A percentile compares a stretch with the other conserved stretches of the same genome.
Conservation (phyloP, 1,139 yeast species). For the Kodamaea plutei region DNA sequence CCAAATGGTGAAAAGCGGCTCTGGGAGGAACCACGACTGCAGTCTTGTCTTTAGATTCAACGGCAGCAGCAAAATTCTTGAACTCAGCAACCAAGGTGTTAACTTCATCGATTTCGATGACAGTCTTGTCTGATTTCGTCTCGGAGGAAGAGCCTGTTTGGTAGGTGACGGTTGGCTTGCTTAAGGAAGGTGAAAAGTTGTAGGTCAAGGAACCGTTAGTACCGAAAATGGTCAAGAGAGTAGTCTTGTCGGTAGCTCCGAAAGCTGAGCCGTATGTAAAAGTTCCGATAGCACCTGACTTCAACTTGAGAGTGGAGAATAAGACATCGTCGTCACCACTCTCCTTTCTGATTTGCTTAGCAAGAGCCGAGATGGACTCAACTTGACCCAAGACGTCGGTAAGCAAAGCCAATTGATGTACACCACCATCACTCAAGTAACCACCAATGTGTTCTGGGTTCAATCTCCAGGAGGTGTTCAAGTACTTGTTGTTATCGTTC, state of each 20-base stretch:
- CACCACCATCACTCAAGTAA: slow-evolving; percentile 89
- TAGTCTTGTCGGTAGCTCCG: slow-evolving; percentile 73
- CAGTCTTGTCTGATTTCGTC: slow-evolving; percentile 39
- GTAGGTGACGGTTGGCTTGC: slow-evolving; percentile 42
- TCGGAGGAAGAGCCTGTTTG: slow-evolving; percentile 46
- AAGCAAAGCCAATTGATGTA: slow-evolving; percentile 83
- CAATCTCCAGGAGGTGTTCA: slow-evolving; percentile 77
- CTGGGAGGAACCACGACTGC: slow-evolving; percentile 60
- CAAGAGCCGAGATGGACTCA: slow-evolving; percentile 62
- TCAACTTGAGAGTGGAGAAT: slow-evolving; percentile 62
- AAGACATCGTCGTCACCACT: slow-evolving; percentile 81
- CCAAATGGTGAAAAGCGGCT: slow-evolving; percentile 85
- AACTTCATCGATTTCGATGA: slow-evolving; percentile 58
- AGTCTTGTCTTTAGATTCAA: slow-evolving; percentile 57
- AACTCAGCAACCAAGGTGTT: slow-evolving; percentile 57
- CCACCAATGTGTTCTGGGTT: slow-evolving; percentile 92
- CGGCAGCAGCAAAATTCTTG: slow-evolving; percentile 68
- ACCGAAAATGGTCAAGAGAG: slow-evolving; percentile 69
- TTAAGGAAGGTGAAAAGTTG: slow-evolving; percentile 54
- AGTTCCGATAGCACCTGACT: slow-evolving; percentile 72
- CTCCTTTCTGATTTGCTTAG: slow-evolving; percentile 68
- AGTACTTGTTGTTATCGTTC: slow-evolving; percentile 58
- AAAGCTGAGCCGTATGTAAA: slow-evolving; percentile 90
- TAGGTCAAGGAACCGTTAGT: slow-evolving; percentile 67
- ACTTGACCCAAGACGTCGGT: slow-evolving; percentile 80